Conservation (phyloP, 306 rosid species). For the Astragalus glycyphyllos region DNA sequence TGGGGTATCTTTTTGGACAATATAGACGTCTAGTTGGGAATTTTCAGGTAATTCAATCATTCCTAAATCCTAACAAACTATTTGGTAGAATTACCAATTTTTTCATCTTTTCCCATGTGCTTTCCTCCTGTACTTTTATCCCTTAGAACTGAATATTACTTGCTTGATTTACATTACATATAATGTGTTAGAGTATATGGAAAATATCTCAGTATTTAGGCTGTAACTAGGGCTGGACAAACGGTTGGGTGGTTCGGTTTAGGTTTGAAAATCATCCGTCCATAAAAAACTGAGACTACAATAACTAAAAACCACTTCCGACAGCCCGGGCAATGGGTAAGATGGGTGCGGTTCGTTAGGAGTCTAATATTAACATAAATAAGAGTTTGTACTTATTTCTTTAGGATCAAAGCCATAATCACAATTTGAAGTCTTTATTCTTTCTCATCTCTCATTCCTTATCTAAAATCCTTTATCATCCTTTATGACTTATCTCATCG, state of each 20-base stretch:
- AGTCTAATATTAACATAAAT: conserved; percentile 1
- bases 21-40: conserved; percentile 95
- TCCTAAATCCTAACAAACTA: conserved; percentile 30
- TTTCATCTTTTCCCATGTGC: conserved; percentile 7
- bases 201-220: conserved; percentile 3
- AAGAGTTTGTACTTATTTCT: not conserved
- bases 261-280: too few species aligned
- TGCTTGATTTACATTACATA: conserved; percentile 15
- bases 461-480: not conserved
- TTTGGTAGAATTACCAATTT: conserved; percentile 7
- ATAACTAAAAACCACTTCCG: too few species aligned
- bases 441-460: not conserved
- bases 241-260: too few species aligned
- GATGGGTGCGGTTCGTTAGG: not conserved
- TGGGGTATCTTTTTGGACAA: conserved; percentile 99
- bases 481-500: too few species aligned
- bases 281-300: too few species aligned
- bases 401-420: not conserved
- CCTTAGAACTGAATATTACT: conserved; percentile 5
- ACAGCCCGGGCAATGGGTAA: too few species aligned
- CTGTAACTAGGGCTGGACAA: not conserved
- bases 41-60: conserved; percentile 71
- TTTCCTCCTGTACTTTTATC: conserved; percentile 5
- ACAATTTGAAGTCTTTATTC: not conserved
- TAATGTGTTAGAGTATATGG: conserved; percentile 1